These are phyloP conservation scores for Penicillium tannophilum DNA, from an alignment of 495 filamentous ascomycete genomes.

Conservation along the genomic window DNA sequence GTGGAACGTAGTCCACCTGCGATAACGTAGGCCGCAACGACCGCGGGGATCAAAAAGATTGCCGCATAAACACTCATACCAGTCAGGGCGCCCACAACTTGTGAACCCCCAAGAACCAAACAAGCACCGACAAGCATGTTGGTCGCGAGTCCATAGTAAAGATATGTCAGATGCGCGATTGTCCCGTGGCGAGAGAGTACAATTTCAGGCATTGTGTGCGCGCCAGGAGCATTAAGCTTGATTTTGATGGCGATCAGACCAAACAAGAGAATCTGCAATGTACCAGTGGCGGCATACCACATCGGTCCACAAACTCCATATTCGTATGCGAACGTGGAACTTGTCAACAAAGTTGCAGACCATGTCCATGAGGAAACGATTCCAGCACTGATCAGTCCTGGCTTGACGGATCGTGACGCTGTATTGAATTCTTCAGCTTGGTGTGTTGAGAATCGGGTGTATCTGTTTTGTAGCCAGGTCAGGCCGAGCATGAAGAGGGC, in stretches of 20 bases:
- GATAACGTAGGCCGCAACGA: conserved; percentile 46
- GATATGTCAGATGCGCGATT: conserved; percentile 39
- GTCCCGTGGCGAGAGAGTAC: conserved; percentile 39
- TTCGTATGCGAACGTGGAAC: conserved; percentile 48
- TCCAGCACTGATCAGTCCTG: conserved; percentile 51
- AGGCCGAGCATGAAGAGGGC: conserved; percentile 46
- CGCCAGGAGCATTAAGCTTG: conserved; percentile 41
- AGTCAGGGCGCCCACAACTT: conserved; percentile 44
- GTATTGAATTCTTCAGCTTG: conserved; percentile 47
- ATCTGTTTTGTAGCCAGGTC: conserved; percentile 50
- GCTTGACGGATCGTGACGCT: conserved; percentile 48
- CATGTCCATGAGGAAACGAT: conserved; percentile 53
- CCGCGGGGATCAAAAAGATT: conserved; percentile 44
- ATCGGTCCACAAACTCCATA: conserved; percentile 53
- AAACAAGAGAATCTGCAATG: conserved; percentile 48
- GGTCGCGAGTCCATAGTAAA: conserved; percentile 45
- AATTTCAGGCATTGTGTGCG: conserved; percentile 45
- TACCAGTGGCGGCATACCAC: conserved; percentile 48
- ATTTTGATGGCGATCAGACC: conserved; percentile 44
- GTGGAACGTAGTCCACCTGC: conserved; percentile 46
- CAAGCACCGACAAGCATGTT: conserved; percentile 47
- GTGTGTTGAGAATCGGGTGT: conserved; percentile 48
- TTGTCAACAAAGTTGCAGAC: conserved; percentile 46
- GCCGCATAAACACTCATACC: conserved; percentile 52
- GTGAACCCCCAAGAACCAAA: conserved; percentile 42